Evolutionary conservation across 768 basidiomycete species (phyloP).

Genomic region (Lanmaoa pseudosensibilis): DNA sequence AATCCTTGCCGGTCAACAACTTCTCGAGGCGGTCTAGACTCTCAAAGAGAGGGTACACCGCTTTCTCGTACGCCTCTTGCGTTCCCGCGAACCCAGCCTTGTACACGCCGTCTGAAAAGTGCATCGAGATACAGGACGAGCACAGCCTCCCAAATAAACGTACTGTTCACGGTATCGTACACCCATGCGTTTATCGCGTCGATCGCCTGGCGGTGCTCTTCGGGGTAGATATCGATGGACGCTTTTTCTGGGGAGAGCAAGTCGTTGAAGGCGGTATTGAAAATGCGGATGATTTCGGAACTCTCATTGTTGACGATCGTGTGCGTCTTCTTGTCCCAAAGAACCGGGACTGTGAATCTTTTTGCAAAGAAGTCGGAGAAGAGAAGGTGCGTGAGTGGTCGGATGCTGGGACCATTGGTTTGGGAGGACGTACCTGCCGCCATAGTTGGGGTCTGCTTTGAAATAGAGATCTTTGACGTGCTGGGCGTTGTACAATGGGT

Average conservation of each 20-base stretch:
- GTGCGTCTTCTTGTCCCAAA: slow-evolving; percentile 89
- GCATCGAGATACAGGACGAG: not conserved
- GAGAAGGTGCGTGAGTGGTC: not conserved
- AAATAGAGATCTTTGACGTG: slow-evolving; percentile 88
- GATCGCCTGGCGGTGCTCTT: slow-evolving; percentile 67
- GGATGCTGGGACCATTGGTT: not conserved
- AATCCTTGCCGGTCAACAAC: slow-evolving; percentile 74
- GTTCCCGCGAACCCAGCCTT: slow-evolving; percentile 83
- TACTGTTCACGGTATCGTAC: slow-evolving; percentile 83
- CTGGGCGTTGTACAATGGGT: slow-evolving; percentile 66
- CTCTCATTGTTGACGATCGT: slow-evolving; percentile 96
- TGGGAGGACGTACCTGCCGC: slow-evolving; percentile 53
- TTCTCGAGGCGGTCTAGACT: slow-evolving; percentile 82
- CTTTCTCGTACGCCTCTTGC: slow-evolving; percentile 77
- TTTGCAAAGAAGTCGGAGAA: too few relatives aligned
- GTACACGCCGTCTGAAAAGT: slow-evolving; percentile 76
- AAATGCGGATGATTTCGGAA: slow-evolving; percentile 91
- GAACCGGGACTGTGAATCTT: slow-evolving; percentile 83
- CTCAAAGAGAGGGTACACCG: slow-evolving; percentile 71
- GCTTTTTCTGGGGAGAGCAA: slow-evolving; percentile 65
- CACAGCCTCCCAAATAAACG: slow-evolving; percentile 28
- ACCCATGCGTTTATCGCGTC: slow-evolving; percentile 86
- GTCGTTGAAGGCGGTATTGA: slow-evolving; percentile 85
- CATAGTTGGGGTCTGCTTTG: slow-evolving; percentile 68
- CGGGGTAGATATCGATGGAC: slow-evolving; percentile 75